A percentile compares a stretch with the other conserved stretches of the same genome.
Evolutionary conservation across 176 grass and related monocot species (phyloP).

Genomic region (Bothriochloa decipiens): DNA sequence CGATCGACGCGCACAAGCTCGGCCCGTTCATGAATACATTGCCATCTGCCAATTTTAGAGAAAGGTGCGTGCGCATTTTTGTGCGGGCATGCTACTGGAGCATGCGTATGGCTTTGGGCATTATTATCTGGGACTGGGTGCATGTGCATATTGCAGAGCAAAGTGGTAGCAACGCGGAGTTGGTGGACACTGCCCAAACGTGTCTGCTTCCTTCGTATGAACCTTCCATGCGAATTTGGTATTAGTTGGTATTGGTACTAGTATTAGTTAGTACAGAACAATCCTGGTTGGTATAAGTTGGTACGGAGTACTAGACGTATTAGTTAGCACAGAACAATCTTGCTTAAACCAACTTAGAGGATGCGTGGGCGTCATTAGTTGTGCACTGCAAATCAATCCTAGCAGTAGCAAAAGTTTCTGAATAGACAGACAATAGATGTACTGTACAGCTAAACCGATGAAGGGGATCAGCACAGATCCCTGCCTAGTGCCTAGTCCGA

Average conservation of each 20-base stretch:
- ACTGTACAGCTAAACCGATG: not conserved
- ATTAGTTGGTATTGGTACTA: not conserved
- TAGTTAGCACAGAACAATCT: not conserved
- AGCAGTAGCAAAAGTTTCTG: not conserved
- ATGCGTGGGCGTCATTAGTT: not conserved
- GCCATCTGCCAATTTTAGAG: not conserved
- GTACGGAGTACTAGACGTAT: too few relatives aligned
- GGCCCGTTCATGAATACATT: not conserved
- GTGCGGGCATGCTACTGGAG: not conserved
- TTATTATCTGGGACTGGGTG: not conserved
- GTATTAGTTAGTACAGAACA: too few relatives aligned
- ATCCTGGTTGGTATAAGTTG: not conserved
- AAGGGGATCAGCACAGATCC: not conserved
- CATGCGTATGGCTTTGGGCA: not conserved
- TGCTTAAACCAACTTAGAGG: too few relatives aligned
- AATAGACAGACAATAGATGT: not conserved
- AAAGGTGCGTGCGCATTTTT: not conserved
- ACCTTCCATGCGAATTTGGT: not conserved
- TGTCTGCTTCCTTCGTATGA: too few relatives aligned
- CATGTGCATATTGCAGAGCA: not conserved
- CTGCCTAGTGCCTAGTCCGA: not conserved
- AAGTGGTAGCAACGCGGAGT: not conserved
- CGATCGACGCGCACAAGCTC: not conserved
- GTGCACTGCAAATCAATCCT: not conserved
- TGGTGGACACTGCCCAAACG: not conserved